Base-by-base conservation (phyloP, 352 stramenopile genomes). In the Plasmopara muralis region DNA sequence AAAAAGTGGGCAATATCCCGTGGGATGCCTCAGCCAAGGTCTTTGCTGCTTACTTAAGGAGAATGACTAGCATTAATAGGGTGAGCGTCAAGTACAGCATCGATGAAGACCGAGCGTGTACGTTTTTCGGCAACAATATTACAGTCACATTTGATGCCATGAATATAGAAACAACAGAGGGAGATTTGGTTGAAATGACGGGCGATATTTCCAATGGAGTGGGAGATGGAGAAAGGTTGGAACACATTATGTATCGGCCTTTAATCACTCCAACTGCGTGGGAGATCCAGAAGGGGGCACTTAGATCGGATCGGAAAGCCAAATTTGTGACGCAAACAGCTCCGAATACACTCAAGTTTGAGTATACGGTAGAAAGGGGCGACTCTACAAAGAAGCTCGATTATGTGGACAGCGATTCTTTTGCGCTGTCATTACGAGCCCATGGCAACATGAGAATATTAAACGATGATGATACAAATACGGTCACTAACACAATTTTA, bases 41-140 rank as follows among this genome's bases (percentile, higher is more conserved):
- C 29, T 68, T 92, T 9, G 63, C 52, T 0, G 59, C 59, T 2
- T 89, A 74, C 25, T 28, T 92, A 9, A 61, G 60, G 33, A 70
- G 74, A 25, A 86, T 92, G 67, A 87, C 76, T 39, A 56, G 70
- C 33, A 75, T 92, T 51, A 53, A 86, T 55, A 51, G 65, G 20
- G 74, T 92, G 10, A 53, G 58, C 1, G 62, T 92, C 30, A 57
- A 70, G 15, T 91, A 85, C 55, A 77, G 61, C 28, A 83, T 87
- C 31, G 62, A 74, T 12, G 80, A 83, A 25, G 48, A 74, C 54
- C 50, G 60, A 0, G 75, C 77, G 34, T 89, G 80, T 49, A 85
- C 77, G n/a, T 91, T 77, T 46, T 81, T 85, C 39, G 80, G 80
- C 25, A 91, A 88, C 55, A 87, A 87, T 53, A 87, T 89, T 51